Conservation (phyloP, 2,329 filamentous ascomycete genomes). For the Verticillium tricorpus region DNA sequence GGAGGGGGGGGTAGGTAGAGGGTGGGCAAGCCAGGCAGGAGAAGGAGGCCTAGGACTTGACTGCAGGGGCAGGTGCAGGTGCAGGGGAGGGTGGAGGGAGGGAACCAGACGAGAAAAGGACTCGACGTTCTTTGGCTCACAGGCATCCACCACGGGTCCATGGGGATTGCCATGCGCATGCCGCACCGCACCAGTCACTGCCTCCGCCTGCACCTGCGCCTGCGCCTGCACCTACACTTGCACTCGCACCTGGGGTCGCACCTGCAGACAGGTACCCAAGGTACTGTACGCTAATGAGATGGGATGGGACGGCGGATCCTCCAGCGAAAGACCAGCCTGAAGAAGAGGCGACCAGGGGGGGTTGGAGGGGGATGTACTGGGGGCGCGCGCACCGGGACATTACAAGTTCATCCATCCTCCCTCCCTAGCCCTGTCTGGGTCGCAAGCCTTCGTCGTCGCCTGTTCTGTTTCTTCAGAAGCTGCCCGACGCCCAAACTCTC, state of each 20-base stretch:
- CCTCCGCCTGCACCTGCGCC: background rate
- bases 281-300: background rate
- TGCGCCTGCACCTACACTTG: background rate
- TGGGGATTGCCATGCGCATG: background rate
- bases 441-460: background rate
- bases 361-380: too few relatives aligned
- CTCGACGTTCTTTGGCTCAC: conserved; percentile 1
- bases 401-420: background rate
- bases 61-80: background rate
- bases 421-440: background rate
- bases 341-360: background rate
- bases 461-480: background rate
- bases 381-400: background rate
- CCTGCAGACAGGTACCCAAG: too few relatives aligned
- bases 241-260: too few relatives aligned
- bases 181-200: background rate
- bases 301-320: background rate
- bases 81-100: background rate
- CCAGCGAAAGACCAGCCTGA: background rate
- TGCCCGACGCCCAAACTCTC: background rate
- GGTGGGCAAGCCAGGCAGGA: background rate
- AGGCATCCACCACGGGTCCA: background rate
- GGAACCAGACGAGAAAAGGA: conserved; percentile 2
- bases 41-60: background rate
- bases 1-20: background rate